phyloP scores from a whole-genome alignment of 148 eudicot species.

The Silene uniflora region DNA sequence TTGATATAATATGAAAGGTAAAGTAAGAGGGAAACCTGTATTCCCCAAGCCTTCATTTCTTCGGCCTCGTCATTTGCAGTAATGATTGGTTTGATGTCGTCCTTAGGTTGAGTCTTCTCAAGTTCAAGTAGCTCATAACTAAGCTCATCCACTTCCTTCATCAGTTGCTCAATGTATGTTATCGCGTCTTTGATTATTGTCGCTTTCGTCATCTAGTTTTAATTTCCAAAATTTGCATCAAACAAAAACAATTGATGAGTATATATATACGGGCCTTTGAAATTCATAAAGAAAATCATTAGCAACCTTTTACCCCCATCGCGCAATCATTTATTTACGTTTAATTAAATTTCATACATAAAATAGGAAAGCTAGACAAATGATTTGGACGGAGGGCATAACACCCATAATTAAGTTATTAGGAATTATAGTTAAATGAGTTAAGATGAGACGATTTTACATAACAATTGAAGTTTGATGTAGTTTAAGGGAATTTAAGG shows the following conservation, averaged over 20 bases:
- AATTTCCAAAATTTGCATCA: neutral
- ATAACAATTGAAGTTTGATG: too few relatives aligned
- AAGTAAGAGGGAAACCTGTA: constrained; percentile 38
- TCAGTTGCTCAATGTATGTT: constrained; percentile 61
- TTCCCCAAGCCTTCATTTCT: constrained; percentile 46
- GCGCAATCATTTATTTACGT: too few relatives aligned
- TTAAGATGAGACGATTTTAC: neutral
- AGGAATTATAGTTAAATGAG: neutral
- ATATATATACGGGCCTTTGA: too few relatives aligned
- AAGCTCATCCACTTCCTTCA: constrained; percentile 42
- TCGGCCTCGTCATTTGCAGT: constrained; percentile 23
- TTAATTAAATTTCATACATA: too few relatives aligned
- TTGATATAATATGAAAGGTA: too few relatives aligned
- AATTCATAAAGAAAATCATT: neutral
- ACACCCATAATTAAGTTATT: too few relatives aligned
- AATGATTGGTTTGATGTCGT: constrained; percentile 23
- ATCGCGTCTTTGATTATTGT: constrained; percentile 73
- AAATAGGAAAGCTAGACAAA: too few relatives aligned
- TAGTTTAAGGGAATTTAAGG: neutral
- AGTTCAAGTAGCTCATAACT: constrained; percentile 49
- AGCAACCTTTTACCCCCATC: neutral
- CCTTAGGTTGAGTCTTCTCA: constrained; percentile 34
- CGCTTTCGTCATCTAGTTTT: constrained; percentile 67
- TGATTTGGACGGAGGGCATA: too few relatives aligned
- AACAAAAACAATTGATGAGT: too few relatives aligned